A percentile compares a stretch with the other conserved stretches of the same genome.
Conservation (phyloP, 2,329 filamentous ascomycete genomes). For the Phoma sp. region DNA sequence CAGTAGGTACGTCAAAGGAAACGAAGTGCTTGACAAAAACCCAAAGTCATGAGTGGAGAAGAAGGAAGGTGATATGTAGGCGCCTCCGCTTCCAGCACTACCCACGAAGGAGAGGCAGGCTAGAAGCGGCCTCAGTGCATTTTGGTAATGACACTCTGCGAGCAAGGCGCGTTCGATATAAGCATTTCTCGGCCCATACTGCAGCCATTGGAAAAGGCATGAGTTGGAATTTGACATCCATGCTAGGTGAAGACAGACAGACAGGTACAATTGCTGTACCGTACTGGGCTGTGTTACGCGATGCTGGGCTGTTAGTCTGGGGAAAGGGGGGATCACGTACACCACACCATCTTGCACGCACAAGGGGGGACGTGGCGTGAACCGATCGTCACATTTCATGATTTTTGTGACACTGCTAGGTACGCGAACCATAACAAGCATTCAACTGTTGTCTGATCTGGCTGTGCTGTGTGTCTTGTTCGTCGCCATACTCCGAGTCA, state of each 20-base stretch:
- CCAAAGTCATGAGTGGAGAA: no score
- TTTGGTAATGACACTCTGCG: constrained; percentile 9
- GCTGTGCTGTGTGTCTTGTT: no score
- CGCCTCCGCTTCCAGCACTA: constrained; percentile 31
- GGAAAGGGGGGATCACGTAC: neutral
- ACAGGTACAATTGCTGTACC: no score
- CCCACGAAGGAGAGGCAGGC: constrained; percentile 25
- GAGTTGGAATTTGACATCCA: constrained; percentile 99
- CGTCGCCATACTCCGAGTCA: constrained; percentile 42
- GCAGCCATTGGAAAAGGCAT: constrained; percentile 76
- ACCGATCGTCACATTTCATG: constrained; percentile 45
- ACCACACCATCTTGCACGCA: constrained; percentile 10
- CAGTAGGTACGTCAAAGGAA: no score
- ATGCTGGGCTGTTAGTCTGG: neutral
- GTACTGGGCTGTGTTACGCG: neutral
- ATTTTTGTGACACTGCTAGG: constrained; percentile 45
- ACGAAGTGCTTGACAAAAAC: no score
- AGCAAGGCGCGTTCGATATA: constrained; percentile 48
- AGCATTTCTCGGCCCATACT: constrained; percentile 99
- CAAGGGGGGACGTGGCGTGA: constrained; percentile 35
- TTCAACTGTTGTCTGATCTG: no score
- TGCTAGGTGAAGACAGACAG: constrained; percentile 62
- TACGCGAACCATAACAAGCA: constrained; percentile 25
- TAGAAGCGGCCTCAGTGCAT: constrained; percentile 39
- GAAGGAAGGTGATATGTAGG: constrained; percentile 26